Base-by-base conservation (phyloP, 139 green algal genomes). In the Chlamydomonas sp. region DNA sequence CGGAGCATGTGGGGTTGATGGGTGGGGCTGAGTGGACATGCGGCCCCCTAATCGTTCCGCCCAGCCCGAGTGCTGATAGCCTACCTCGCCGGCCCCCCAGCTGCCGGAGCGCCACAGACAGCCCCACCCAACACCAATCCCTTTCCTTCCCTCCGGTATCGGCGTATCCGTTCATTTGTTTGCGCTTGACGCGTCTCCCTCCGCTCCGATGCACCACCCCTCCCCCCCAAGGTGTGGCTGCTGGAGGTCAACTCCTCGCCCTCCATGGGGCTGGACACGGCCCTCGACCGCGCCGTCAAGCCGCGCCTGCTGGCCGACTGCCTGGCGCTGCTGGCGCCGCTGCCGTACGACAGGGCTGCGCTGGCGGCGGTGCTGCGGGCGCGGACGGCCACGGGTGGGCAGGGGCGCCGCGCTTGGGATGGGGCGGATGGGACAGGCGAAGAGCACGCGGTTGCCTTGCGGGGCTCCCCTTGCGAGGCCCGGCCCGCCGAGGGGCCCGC, bases 211-310 rank as follows among this genome's bases (percentile, higher is more conserved):
- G 63, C 63, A 8, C 10, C 8, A 8, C 10, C 63, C 63, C 10
- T 8, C 8, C 10, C 8, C 63, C 90, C 92, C n/a, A 61, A 79
- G 57, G 88, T 92, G 49, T 96, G 94, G 94, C 89, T 97, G 73
- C 80, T 96, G 80, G 94, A 96, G 91, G 92, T 96, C 8, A 96
- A 97, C 92, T 95, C 91, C 17, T 93, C 89, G 3, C 95, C 95
- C 64, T 89, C 90, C 14, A 88, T 97, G 77, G 84, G 78, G 20
- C 78, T 92, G 67, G 90, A 94, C 75, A 93, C 91, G 9, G 85
- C 92, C 9, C 73, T 97, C 62, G 90, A 93, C 75, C 80, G 79
- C 5, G 80, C 67, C 12, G 62, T 92, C 79, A 94, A 94, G 83
- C 85, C 89, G n/a, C 58, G 81, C 3, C 78, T 94, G 60, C 72